Conservation (phyloP, 2,329 filamentous ascomycete genomes). For the Orbilia oligospora region DNA sequence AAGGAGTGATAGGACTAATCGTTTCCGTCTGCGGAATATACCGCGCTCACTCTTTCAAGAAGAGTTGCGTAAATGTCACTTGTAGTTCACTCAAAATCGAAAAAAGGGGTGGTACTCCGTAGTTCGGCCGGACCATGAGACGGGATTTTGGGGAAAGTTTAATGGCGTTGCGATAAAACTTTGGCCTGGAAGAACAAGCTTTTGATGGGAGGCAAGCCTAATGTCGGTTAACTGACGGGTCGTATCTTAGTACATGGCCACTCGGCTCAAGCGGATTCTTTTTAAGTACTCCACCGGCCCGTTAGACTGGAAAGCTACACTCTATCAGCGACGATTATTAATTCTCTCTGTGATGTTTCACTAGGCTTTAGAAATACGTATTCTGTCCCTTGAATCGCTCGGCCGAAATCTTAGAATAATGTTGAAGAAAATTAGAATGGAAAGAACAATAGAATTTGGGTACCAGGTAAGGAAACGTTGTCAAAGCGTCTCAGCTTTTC, state of each 20-base stretch:
- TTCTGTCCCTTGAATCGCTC: neutral
- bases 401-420: neutral
- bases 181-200: conserved; percentile 15
- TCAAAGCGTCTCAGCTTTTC: conserved; percentile 17
- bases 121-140: neutral
- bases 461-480: neutral
- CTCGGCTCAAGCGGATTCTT: neutral
- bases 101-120: neutral
- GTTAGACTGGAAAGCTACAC: neutral
- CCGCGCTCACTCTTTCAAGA: neutral
- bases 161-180: neutral
- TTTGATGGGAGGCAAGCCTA: conserved; percentile 2
- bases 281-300: neutral
- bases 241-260: neutral
- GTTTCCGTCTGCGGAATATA: conserved; percentile 18
- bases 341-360: neutral
- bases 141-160: neutral
- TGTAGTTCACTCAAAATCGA: neutral
- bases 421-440: neutral
- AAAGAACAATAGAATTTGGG: no score
- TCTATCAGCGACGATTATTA: neutral
- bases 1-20: neutral
- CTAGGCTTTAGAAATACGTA: neutral
- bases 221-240: conserved; percentile 3
- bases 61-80: conserved; percentile 10